Evolutionary conservation across 2,329 filamentous ascomycete genomes (phyloP).

Genomic region (Xylaria sp.): DNA sequence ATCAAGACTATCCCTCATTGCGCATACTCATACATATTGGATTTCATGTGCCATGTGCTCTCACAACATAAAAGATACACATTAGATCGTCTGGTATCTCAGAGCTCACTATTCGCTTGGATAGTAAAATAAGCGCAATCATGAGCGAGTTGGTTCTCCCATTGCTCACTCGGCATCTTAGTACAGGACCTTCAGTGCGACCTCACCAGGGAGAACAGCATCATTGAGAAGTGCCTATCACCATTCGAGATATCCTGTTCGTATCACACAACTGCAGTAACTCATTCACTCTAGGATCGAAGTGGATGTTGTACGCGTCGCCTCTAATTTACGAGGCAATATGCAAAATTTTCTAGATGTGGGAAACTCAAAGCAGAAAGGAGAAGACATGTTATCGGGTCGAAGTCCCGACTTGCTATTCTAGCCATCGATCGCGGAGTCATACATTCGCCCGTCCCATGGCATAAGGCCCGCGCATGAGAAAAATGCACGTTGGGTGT

Average conservation of each 20-base stretch:
- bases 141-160: not conserved
- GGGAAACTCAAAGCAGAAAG: not conserved
- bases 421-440: not conserved
- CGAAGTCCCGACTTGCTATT: not conserved
- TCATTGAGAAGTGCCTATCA: not conserved
- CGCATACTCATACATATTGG: not conserved
- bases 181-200: not conserved
- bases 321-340: not conserved
- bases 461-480: slow-evolving; percentile 9
- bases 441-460: not conserved
- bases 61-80: not conserved
- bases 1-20: not conserved
- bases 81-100: not conserved
- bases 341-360: not conserved
- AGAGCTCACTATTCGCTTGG: not conserved
- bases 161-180: not conserved
- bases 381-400: slow-evolving; percentile 5
- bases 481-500: not conserved
- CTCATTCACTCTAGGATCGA: not conserved
- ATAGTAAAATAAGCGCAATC: not conserved
- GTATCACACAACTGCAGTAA: not conserved
- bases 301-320: not conserved
- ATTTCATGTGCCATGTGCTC: not conserved
- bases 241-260: not conserved
- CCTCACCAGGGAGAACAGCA: not conserved